Percentiles rank a stretch among this genome's conserved stretches.
These are phyloP conservation scores for Pichia scutulata DNA, from an alignment of 805 yeast genomes.

Conservation along the genomic window DNA sequence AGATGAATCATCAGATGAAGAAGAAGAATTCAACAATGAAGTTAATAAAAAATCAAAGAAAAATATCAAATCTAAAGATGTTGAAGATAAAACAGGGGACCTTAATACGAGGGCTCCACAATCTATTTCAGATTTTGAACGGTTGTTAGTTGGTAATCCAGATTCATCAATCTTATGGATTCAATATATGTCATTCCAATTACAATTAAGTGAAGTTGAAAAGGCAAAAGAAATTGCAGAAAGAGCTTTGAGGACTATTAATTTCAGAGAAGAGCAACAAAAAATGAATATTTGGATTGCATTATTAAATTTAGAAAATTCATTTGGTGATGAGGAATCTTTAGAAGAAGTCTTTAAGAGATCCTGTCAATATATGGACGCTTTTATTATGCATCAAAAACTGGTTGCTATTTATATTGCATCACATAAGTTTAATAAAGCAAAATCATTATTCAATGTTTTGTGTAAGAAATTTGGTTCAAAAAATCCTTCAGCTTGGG, in stretches of 20 bases:
- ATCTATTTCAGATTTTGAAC: slow-evolving; percentile 85
- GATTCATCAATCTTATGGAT: slow-evolving; percentile 93
- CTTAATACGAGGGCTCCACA: slow-evolving; percentile 83
- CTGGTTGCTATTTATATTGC: slow-evolving; percentile 66
- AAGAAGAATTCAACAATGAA: slow-evolving; percentile 33
- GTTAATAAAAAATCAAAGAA: slow-evolving; percentile 36
- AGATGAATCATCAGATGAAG: slow-evolving; percentile 43
- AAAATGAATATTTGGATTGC: slow-evolving; percentile 96
- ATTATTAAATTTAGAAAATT: slow-evolving; percentile 82
- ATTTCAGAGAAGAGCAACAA: slow-evolving; percentile 86
- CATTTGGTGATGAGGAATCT: slow-evolving; percentile 82
- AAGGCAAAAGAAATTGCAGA: slow-evolving; percentile 91
- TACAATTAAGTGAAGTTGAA: slow-evolving; percentile 88
- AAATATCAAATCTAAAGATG: slow-evolving; percentile 33
- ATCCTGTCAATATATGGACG: slow-evolving; percentile 88
- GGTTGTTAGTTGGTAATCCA: slow-evolving; percentile 86
- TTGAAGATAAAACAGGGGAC: slow-evolving; percentile 79
- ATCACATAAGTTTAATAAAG: slow-evolving; percentile 65
- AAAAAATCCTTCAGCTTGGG: slow-evolving; percentile 67
- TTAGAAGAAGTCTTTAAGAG: slow-evolving; percentile 74
- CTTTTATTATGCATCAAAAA: slow-evolving; percentile 72
- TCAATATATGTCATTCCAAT: slow-evolving; percentile 96
- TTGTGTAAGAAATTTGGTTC: slow-evolving; percentile 77
- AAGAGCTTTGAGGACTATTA: slow-evolving; percentile 85
- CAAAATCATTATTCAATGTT: slow-evolving; percentile 56